Evolutionary conservation across 306 rosid genomes (phyloP), one percentile per base, ranked within the genome.

Genomic region (Trichosanthes truncata): DNA sequence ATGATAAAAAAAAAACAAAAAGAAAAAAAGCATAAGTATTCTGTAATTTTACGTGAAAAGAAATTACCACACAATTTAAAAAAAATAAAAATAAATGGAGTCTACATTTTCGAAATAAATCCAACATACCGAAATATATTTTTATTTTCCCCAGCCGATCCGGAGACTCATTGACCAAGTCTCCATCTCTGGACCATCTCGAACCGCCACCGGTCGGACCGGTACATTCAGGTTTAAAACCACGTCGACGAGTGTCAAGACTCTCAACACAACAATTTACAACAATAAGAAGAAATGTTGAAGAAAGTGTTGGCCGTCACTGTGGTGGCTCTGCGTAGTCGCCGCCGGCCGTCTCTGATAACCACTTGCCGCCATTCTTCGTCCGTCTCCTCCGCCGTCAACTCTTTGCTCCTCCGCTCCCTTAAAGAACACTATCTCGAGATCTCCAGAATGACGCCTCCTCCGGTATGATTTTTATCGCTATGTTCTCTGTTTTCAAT

Each of bases 401-500:
- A 91, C 81, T 89, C 98, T 38, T 26, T 91, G 78, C 74, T 95
- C 23, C 95, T 92, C 78, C 96, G 92, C 40, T 95, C 98, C 63
- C 95, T 95, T 59, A 95, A 92, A 76, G 97, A 92, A 4, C 98
- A 95, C 92, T 95, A 89, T 26, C 88, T 84, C 43, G 97, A 92
- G 85, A 89, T 90, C 80, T 80, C 97, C 86, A 89, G 84, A 88
- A 91, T 90, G 97, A 83, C 81, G 67, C 88, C 92, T 87, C 98
- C 98, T 21, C 93, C 97, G n/a, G 97, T 93, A 84, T 45, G 17
- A 20, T 35, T 78, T 68, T 71, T 72, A 62, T 3, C 45, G 59
- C 15, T 43, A 6, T 21, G 29, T 35, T 13, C 18, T 68, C 74
- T 40, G 12, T 18, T 26, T 73, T 73, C 59, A 31, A 73, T 23